Evolutionary conservation across 1,139 yeast species (phyloP).

Genomic region (Scheffersomyces quercinus): DNA sequence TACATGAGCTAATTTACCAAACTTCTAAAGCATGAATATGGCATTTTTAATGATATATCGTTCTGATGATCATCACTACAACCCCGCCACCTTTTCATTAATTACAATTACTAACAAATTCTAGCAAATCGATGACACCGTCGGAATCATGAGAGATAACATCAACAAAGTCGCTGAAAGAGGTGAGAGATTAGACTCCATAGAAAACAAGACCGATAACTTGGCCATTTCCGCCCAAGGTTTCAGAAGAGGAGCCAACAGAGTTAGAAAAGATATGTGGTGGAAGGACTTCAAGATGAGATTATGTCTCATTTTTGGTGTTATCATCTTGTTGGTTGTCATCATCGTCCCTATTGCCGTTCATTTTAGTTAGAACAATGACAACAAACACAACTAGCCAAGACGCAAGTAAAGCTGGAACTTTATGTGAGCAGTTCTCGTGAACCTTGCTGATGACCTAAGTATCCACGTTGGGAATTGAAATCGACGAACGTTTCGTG

Average conservation of each 20-base stretch:
- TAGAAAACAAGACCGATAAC: slow-evolving; percentile 93
- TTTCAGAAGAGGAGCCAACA: slow-evolving; percentile 94
- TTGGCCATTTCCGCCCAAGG: slow-evolving; percentile 93
- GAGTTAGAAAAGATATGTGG: slow-evolving; percentile 99
- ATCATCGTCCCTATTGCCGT: slow-evolving; percentile 94
- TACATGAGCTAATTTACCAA: too few species aligned
- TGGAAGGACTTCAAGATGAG: slow-evolving; percentile 98
- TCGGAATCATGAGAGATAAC: slow-evolving; percentile 97
- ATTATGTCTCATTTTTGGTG: slow-evolving; percentile 80
- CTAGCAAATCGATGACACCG: slow-evolving; percentile 93
- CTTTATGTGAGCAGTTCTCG: too few species aligned
- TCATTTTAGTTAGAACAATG: slow-evolving; percentile 58
- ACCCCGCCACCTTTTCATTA: background rate
- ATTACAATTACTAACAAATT: slow-evolving; percentile 12
- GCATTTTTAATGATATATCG: background rate
- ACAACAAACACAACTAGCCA: background rate
- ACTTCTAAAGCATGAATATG: background rate
- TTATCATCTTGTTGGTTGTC: slow-evolving; percentile 78
- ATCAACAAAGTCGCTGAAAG: slow-evolving; percentile 93
- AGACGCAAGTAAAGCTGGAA: too few species aligned
- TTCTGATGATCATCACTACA: background rate
- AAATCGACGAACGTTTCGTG: too few species aligned
- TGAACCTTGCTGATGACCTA: too few species aligned
- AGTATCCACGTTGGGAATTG: background rate
- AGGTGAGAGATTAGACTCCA: slow-evolving; percentile 90